Evolutionary conservation across 2,329 filamentous ascomycete genomes (phyloP).

Genomic region (Sporothrix sp.): DNA sequence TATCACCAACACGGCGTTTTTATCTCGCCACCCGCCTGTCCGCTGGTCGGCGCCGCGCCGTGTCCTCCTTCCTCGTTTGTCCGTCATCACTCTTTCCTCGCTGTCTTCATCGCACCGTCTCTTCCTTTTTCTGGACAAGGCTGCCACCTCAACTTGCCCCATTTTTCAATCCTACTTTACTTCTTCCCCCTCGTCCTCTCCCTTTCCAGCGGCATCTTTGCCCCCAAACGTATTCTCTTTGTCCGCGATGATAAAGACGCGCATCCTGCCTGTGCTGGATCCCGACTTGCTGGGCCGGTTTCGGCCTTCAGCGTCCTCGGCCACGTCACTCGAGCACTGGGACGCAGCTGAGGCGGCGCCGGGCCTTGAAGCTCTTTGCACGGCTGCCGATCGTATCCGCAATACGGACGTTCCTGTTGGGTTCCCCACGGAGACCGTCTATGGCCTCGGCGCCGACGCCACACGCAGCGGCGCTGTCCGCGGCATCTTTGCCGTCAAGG

Average conservation of each 20-base stretch:
- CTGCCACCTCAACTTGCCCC: too few species aligned
- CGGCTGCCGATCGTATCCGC: constrained; percentile 58
- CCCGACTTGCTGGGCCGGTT: constrained; percentile 17
- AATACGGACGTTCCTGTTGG: constrained; percentile 68
- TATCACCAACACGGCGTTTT: constrained; percentile 4
- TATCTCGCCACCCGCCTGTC: neutral
- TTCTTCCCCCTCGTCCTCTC: neutral
- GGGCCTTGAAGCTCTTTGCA: constrained; percentile 37
- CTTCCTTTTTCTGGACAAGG: neutral
- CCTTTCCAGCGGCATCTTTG: neutral
- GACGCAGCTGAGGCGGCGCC: constrained; percentile 22
- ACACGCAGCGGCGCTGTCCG: constrained; percentile 73
- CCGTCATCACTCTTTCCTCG: neutral
- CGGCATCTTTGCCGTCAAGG: constrained; percentile 90
- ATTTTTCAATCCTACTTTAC: neutral
- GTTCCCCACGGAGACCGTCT: constrained; percentile 96
- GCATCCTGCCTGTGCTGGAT: constrained; percentile 18
- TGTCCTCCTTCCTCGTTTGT: neutral
- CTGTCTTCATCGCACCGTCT: neutral
- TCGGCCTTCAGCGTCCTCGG: neutral
- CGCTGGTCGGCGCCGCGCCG: constrained; percentile 14
- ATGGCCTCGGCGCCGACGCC: constrained; percentile 92
- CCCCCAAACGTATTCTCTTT: constrained; percentile 15
- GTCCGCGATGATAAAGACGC: too few species aligned
- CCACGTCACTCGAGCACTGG: constrained; percentile 31